phyloP scores from a whole-genome alignment of 176 grass and related monocot species.

The Tillandsia leiboldiana region DNA sequence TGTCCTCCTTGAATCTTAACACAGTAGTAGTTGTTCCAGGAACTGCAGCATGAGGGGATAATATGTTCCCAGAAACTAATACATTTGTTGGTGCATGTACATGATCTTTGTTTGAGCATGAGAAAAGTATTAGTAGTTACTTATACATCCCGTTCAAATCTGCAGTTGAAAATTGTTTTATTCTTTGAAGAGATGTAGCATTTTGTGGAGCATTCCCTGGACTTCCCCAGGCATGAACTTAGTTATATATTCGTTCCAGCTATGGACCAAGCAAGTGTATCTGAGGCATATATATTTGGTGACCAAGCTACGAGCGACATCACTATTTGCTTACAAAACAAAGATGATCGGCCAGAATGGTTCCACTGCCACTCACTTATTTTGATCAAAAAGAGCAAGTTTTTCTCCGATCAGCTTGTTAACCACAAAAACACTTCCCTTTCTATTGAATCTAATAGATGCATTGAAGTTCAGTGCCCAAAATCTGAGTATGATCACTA shows the following conservation, averaged over 20 bases:
- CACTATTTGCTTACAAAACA: constrained; percentile 40
- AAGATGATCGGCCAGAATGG: constrained; percentile 34
- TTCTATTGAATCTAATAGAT: constrained; percentile 22
- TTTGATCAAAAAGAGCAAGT: constrained; percentile 47
- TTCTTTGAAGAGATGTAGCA: constrained; percentile 22
- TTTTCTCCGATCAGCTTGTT: constrained; percentile 41
- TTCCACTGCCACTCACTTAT: constrained; percentile 68
- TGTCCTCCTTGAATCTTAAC: too few species aligned
- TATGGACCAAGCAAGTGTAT: constrained; percentile 39
- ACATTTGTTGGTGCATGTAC: too few species aligned
- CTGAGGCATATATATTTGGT: constrained; percentile 32
- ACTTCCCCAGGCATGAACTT: not conserved
- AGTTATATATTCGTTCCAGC: constrained; percentile 1
- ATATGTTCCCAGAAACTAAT: too few species aligned
- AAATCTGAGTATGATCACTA: constrained; percentile 52
- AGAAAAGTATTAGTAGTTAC: constrained; percentile 1
- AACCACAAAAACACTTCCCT: not conserved
- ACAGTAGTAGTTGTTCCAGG: too few species aligned
- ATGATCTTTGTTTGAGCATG: too few species aligned
- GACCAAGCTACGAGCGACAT: constrained; percentile 59
- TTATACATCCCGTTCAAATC: too few species aligned
- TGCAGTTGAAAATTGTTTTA: not conserved
- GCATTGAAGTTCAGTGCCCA: constrained; percentile 55
- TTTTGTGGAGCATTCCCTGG: constrained; percentile 12
- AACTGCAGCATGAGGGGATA: too few species aligned